Evolutionary conservation across 352 stramenopile species (phyloP).

Genomic region (Achlya hypogyna): DNA sequence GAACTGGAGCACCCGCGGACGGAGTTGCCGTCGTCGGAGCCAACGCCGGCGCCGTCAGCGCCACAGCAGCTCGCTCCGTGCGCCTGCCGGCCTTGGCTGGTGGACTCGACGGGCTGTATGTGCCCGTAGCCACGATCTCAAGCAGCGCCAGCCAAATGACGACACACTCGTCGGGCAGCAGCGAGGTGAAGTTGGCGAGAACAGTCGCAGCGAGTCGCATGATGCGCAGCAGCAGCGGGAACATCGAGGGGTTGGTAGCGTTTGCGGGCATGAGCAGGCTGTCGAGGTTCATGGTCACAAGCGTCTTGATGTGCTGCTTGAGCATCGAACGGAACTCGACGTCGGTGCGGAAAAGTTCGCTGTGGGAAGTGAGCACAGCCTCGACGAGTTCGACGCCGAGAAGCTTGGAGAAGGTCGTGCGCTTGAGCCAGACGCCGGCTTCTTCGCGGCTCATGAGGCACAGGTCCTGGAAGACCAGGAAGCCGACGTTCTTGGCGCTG

Average conservation of each 20-base stretch:
- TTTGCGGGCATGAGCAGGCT: background rate
- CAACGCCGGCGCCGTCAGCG: background rate
- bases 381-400: slow-evolving; percentile 75
- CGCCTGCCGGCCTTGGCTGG: background rate
- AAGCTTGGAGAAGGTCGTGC: slow-evolving; percentile 58
- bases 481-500: slow-evolving; percentile 59
- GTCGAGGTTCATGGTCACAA: slow-evolving; percentile 22
- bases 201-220: slow-evolving; percentile 73
- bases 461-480: slow-evolving; percentile 80
- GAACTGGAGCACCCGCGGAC: slow-evolving; percentile 12
- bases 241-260: slow-evolving; percentile 20
- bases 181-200: slow-evolving; percentile 67
- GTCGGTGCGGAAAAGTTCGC: slow-evolving; percentile 55
- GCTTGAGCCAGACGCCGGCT: slow-evolving; percentile 78
- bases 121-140: slow-evolving; percentile 71
- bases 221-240: slow-evolving; percentile 70
- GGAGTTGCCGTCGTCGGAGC: slow-evolving; percentile 32
- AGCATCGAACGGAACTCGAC: slow-evolving; percentile 64
- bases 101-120: slow-evolving; percentile 35
- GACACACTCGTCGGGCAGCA: slow-evolving; percentile 47
- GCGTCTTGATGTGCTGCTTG: slow-evolving; percentile 68
- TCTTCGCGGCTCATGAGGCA: slow-evolving; percentile 81
- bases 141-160: slow-evolving; percentile 54
- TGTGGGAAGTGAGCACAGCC: slow-evolving; percentile 54
- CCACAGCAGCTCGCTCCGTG: background rate